These are phyloP conservation scores for Serendipita vermifera DNA, from an alignment of 768 basidiomycete genomes.

Conservation along the genomic window DNA sequence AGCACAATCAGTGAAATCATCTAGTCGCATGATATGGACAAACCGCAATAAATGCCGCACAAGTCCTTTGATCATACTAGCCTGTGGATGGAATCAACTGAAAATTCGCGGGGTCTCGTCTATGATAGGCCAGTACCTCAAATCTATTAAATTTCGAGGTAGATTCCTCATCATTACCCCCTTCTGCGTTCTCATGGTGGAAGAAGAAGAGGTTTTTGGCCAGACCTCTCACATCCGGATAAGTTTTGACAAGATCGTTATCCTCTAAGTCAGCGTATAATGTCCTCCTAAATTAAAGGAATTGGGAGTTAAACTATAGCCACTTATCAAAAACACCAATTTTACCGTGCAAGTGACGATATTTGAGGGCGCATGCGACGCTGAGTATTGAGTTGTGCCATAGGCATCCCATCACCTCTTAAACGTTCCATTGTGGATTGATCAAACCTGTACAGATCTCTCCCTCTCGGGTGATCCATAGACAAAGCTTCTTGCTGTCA, in stretches of 20 bases:
- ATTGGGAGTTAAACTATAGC: no score
- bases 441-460: conserved; percentile 48
- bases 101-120: no score
- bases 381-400: conserved; percentile 62
- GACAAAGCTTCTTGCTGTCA: conserved; percentile 57
- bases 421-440: conserved; percentile 68
- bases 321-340: no score
- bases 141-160: conserved; percentile 52
- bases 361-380: conserved; percentile 64
- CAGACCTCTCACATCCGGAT: conserved; percentile 50
- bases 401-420: conserved; percentile 34
- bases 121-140: conserved; percentile 40
- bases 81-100: conserved; percentile 25
- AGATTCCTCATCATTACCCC: conserved; percentile 45
- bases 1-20: no score
- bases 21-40: no score
- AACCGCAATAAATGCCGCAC: conserved; percentile 38
- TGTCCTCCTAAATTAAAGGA: conserved; percentile 41
- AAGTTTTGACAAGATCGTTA: conserved; percentile 37
- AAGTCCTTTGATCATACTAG: conserved; percentile 38
- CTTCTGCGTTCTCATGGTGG: conserved; percentile 48
- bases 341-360: conserved; percentile 45
- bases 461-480: conserved; percentile 49
- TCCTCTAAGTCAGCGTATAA: conserved; percentile 52
- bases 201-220: conserved; percentile 54